Conservation (phyloP, 2,329 filamentous ascomycete genomes). For the Aspergillus awamori region DNA sequence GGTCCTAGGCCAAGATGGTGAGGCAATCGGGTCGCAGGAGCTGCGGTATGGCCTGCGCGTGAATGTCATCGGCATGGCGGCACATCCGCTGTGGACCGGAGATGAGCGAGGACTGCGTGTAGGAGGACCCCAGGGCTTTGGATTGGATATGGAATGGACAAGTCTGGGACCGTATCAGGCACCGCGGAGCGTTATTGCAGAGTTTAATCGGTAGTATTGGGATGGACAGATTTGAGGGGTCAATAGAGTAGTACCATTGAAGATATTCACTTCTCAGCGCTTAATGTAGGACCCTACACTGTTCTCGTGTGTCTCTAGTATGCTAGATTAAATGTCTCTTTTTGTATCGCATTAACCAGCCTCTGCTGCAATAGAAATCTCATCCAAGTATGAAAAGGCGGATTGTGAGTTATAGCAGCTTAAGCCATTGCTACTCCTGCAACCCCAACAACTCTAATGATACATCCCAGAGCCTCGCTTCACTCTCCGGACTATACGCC, state of each 20-base stretch:
- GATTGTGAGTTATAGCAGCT: fast-evolving
- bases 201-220: not conserved
- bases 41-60: slow-evolving; percentile 56
- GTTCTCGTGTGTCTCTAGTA: too few species aligned
- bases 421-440: not conserved
- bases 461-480: slow-evolving; percentile 1
- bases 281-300: too few species aligned
- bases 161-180: slow-evolving; percentile 24
- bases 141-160: slow-evolving; percentile 21
- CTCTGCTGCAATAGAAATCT: too few species aligned
- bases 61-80: slow-evolving; percentile 54
- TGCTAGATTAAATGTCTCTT: too few species aligned
- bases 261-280: too few species aligned
- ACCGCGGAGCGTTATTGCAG: slow-evolving; percentile 22
- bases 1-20: slow-evolving; percentile 49
- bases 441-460: slow-evolving; percentile 1
- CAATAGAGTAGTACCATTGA: not conserved
- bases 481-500: slow-evolving; percentile 8
- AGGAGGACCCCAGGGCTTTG: slow-evolving; percentile 48
- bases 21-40: slow-evolving; percentile 55
- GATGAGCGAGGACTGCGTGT: slow-evolving; percentile 39
- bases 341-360: too few species aligned
- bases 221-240: not conserved
- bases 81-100: slow-evolving; percentile 54
- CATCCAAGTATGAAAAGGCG: too few species aligned